Evolutionary conservation across 1,284 basidiomycete species (phyloP).

Genomic region (Pyrrhoderma lamaoense): DNA sequence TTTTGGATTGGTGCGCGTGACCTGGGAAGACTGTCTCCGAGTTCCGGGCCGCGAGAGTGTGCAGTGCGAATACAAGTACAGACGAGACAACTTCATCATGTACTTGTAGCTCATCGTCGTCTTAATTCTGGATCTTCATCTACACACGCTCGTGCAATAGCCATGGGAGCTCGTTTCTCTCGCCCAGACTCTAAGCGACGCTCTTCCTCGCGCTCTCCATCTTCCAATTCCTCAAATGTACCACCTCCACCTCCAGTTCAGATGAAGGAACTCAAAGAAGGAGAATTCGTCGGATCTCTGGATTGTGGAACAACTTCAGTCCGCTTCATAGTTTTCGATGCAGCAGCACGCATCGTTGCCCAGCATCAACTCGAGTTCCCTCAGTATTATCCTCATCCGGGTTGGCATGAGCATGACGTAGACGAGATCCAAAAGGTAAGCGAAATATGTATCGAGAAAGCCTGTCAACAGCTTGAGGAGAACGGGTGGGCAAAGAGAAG

Average conservation of each 20-base stretch:
- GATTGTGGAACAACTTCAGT: constrained; percentile 94
- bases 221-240: background rate
- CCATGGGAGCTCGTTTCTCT: background rate
- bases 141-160: too few species aligned
- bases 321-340: constrained; percentile 91
- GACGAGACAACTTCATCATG: too few species aligned
- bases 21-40: too few species aligned
- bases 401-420: constrained; percentile 98
- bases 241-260: background rate
- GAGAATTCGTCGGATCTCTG: constrained; percentile 81
- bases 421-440: constrained; percentile 77
- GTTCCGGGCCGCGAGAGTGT: too few species aligned
- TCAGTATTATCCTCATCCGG: constrained; percentile 85
- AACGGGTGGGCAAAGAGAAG: constrained; percentile 71
- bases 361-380: constrained; percentile 87
- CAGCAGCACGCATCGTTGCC: constrained; percentile 81
- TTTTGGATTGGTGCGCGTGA: too few species aligned
- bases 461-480: constrained; percentile 67
- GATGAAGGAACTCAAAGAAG: constrained; percentile 37
- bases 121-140: too few species aligned
- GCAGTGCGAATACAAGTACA: too few species aligned
- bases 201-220: background rate
- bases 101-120: too few species aligned
- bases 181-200: background rate
- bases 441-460: constrained; percentile 71